These are phyloP conservation scores for Candida dendrica DNA, from an alignment of 805 yeast species.

Conservation along the genomic window DNA sequence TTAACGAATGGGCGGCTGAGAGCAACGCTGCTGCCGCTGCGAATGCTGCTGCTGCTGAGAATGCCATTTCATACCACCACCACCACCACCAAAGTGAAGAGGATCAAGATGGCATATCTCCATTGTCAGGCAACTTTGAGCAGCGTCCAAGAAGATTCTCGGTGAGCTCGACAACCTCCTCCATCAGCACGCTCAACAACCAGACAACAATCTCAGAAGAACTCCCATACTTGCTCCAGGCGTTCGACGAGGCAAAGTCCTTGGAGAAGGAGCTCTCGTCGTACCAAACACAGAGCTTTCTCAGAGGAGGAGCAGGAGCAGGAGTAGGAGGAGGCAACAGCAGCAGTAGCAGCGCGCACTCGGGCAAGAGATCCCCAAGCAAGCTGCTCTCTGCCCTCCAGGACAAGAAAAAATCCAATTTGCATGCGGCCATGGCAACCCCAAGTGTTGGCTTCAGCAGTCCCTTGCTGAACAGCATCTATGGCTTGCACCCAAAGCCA, in stretches of 20 bases:
- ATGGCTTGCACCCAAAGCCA: constrained; percentile 16
- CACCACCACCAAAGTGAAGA: too few relatives aligned
- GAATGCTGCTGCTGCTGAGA: constrained; percentile 1
- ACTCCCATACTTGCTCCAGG: constrained; percentile 58
- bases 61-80: constrained; percentile 1
- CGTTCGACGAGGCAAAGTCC: constrained; percentile 56
- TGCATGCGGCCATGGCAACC: constrained; percentile 10
- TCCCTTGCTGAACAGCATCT: constrained; percentile 16
- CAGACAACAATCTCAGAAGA: constrained; percentile 55
- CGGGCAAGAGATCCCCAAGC: constrained; percentile 2
- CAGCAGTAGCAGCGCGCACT: constrained; percentile 3
- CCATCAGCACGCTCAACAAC: constrained; percentile 31
- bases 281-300: constrained; percentile 8
- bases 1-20: constrained; percentile 7
- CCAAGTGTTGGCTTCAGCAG: constrained; percentile 16
- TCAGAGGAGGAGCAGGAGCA: too few relatives aligned
- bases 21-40: constrained; percentile 3
- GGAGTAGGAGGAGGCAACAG: too few relatives aligned
- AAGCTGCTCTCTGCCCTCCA: neutral
- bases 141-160: constrained; percentile 13
- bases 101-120: constrained; percentile 1
- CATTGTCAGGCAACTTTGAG: neutral
- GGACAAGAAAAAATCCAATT: constrained; percentile 7
- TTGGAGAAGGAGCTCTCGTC: constrained; percentile 42
- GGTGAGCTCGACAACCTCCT: constrained; percentile 20